These are phyloP conservation scores for Apiotrichum porosum DNA, from an alignment of 1,284 basidiomycete genomes.

Conservation along the genomic window DNA sequence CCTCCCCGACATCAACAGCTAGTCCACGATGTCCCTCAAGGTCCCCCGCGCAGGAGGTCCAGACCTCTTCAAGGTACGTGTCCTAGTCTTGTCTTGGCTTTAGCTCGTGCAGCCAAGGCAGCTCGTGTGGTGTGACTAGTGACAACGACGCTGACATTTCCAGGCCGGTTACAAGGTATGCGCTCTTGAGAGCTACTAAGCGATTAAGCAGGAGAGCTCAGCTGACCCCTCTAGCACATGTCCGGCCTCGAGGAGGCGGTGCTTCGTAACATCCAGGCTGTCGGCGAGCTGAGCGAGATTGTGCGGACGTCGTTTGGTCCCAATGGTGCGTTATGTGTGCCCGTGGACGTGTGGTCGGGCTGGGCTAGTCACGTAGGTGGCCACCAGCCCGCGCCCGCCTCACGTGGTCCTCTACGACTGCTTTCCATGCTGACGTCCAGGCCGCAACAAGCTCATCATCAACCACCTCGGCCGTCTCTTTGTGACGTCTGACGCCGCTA, in stretches of 20 bases:
- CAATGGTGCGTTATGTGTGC: slow-evolving; percentile 62
- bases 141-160: no score
- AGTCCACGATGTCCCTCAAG: slow-evolving; percentile 14
- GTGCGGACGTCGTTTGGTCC: slow-evolving; percentile 95
- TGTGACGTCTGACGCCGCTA: slow-evolving; percentile 98
- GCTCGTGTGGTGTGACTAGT: no score
- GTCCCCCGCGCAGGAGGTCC: slow-evolving; percentile 79
- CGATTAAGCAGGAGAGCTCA: neutral
- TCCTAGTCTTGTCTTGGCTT: neutral
- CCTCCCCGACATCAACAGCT: no score
- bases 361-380: no score
- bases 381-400: no score
- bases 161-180: slow-evolving; percentile 16
- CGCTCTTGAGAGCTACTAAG: neutral
- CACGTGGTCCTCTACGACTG: no score
- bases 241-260: slow-evolving; percentile 91
- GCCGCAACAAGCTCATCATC: slow-evolving; percentile 91
- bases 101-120: no score
- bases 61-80: slow-evolving; percentile 78
- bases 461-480: slow-evolving; percentile 94
- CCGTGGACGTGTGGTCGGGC: no score
- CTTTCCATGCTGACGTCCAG: no score
- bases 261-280: slow-evolving; percentile 90
- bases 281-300: slow-evolving; percentile 88
- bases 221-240: slow-evolving; percentile 57